Evolutionary conservation across 2,329 filamentous ascomycete genomes (phyloP).

Genomic region (Penicillium crustosum): DNA sequence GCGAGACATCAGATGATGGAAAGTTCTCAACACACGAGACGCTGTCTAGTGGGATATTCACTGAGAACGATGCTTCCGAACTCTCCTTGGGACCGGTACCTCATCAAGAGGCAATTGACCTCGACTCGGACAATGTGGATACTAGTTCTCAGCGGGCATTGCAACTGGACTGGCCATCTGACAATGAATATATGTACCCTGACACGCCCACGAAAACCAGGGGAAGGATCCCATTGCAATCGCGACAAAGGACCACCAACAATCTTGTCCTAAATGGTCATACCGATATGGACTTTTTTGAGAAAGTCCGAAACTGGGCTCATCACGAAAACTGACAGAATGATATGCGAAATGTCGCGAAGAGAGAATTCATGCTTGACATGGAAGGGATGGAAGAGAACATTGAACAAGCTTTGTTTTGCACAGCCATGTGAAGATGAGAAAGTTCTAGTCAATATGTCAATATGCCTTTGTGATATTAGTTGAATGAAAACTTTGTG

Average conservation of each 20-base stretch:
- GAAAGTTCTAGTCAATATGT: background rate
- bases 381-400: background rate
- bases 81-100: too few species aligned
- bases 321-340: background rate
- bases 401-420: background rate
- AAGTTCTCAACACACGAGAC: conserved; percentile 2
- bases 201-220: background rate
- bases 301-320: background rate
- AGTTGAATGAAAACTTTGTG: background rate
- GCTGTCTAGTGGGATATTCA: background rate
- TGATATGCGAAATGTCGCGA: background rate
- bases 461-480: background rate
- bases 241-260: background rate
- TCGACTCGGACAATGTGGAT: background rate
- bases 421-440: background rate
- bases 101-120: background rate
- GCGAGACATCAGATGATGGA: background rate
- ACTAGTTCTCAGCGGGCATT: background rate
- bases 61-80: background rate
- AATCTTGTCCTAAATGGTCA: background rate
- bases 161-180: background rate
- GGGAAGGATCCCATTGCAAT: background rate
- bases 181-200: background rate
- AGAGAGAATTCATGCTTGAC: background rate
- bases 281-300: background rate